Evolutionary conservation across 2,329 filamentous ascomycete genomes (phyloP).

Genomic region (Stenocarpella maydis): DNA sequence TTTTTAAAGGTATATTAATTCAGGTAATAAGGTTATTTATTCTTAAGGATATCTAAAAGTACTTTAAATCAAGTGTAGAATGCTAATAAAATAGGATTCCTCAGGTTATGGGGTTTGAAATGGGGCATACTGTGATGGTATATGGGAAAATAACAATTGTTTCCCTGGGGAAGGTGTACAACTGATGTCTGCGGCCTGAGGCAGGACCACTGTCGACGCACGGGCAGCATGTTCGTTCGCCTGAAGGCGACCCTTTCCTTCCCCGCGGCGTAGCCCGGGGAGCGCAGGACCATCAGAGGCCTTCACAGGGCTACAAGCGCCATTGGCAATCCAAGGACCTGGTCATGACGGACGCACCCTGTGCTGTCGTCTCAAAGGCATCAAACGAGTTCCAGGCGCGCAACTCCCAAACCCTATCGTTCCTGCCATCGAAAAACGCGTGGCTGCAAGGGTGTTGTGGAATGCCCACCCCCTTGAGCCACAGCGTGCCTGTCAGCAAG

Average conservation of each 20-base stretch:
- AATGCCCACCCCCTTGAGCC: background rate
- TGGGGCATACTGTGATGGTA: too few species aligned
- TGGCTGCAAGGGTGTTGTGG: conserved; percentile 15
- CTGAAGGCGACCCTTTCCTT: background rate
- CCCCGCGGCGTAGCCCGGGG: background rate
- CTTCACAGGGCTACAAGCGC: conserved; percentile 17
- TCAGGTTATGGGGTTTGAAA: too few species aligned
- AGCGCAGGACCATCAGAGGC: background rate
- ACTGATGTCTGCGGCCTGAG: background rate
- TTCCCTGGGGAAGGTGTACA: too few species aligned
- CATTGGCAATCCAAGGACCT: background rate
- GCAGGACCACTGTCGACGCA: conserved; percentile 2
- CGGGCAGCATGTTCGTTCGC: conserved; percentile 1
- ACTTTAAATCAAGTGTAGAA: too few species aligned
- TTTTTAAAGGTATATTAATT: too few species aligned
- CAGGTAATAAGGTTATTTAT: too few species aligned
- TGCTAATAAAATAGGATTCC: too few species aligned
- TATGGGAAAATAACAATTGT: too few species aligned
- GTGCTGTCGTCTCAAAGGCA: background rate
- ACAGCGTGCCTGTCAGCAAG: conserved; percentile 26
- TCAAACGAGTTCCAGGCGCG: background rate
- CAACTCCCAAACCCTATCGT: conserved; percentile 14
- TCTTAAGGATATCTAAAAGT: too few species aligned
- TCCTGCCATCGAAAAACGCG: conserved; percentile 19
- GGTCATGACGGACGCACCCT: background rate